These are phyloP conservation scores for Colletotrichum theobromicola DNA, from an alignment of 2,329 filamentous ascomycete species.

Conservation along the genomic window DNA sequence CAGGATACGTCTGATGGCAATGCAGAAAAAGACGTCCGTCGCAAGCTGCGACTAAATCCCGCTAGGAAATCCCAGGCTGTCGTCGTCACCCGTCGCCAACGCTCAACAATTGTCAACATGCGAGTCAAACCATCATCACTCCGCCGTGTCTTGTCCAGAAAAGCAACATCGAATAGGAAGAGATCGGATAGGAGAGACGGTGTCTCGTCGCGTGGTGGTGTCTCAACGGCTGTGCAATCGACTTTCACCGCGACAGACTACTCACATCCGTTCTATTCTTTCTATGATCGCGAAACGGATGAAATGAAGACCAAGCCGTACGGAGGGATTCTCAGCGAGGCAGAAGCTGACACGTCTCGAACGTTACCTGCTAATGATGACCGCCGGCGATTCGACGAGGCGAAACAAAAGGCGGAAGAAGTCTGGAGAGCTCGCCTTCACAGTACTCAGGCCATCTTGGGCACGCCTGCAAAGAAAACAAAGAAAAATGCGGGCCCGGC, in stretches of 20 bases:
- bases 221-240: neutral
- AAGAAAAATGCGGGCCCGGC: slow-evolving; percentile 84
- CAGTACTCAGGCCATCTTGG: slow-evolving; percentile 66
- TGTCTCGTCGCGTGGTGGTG: slow-evolving; percentile 31
- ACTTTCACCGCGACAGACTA: slow-evolving; percentile 54
- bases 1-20: slow-evolving; percentile 32
- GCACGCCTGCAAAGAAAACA: slow-evolving; percentile 66
- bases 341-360: slow-evolving; percentile 88
- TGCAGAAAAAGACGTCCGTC: slow-evolving; percentile 45
- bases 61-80: slow-evolving; percentile 42
- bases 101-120: slow-evolving; percentile 59
- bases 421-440: slow-evolving; percentile 78
- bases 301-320: slow-evolving; percentile 94
- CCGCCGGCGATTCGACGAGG: slow-evolving; percentile 85
- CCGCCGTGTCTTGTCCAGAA: slow-evolving; percentile 62
- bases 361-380: slow-evolving; percentile 84
- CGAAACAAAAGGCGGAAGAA: slow-evolving; percentile 88
- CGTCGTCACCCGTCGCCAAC: slow-evolving; percentile 34
- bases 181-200: slow-evolving; percentile 41
- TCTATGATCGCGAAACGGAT: slow-evolving; percentile 87
- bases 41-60: slow-evolving; percentile 63
- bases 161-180: slow-evolving; percentile 58
- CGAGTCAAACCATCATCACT: slow-evolving; percentile 63
- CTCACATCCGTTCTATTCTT: slow-evolving; percentile 83
- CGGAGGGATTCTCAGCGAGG: slow-evolving; percentile 87